Base-by-base conservation (phyloP, 2,329 filamentous ascomycete species). In the Hymenoscyphus linearis region DNA sequence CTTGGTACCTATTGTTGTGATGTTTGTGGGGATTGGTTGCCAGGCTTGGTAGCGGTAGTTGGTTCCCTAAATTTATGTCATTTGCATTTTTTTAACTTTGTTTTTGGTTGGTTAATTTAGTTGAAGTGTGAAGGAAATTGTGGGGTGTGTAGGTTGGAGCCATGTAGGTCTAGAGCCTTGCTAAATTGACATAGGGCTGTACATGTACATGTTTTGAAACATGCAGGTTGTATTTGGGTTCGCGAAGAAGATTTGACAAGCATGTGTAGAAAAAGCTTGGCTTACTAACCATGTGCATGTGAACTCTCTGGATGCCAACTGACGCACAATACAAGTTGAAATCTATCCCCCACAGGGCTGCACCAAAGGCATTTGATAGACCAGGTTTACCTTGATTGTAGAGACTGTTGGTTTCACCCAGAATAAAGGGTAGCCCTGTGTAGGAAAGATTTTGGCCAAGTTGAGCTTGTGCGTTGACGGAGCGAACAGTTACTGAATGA, bases 341-440 rank as follows among this genome's bases (percentile, higher is more conserved):
- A 72, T 88, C 85, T 13, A 87, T 68, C 26, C 77, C 82, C 85
- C 85, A 88, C 18, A 88, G 80, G 10, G 85, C 84, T 10, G 85
- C 85, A 37, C 85, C 85, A 70, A 88, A 88, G 0, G 82, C 78
- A 74, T 88, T 85, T 44, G 83, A 86, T 18, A 88, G 75, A 0
- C 85, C 84, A 0, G 84, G 82, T 5, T 78, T 77, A 59, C 85
- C 85, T 74, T 87, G 76, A 70, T 84, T 82, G 73, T 82, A 86
- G 10, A 88, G 78, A 7, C 81, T 85, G 72, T 88, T 88, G 56
- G 79, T 78, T 74, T 88, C 69, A 3, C 69, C 70, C 1, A 72
- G 63, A 31, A 69, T 68, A 37, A 68, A 71, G 6, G 73, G 69
- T 13, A 72, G 65, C 37, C 67, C 66, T 10, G 60, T 66, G 2